Percentiles rank a stretch among this genome's conserved stretches.
phyloP scores from a whole-genome alignment of 139 green algal species.

The Asterochloris sp. region DNA sequence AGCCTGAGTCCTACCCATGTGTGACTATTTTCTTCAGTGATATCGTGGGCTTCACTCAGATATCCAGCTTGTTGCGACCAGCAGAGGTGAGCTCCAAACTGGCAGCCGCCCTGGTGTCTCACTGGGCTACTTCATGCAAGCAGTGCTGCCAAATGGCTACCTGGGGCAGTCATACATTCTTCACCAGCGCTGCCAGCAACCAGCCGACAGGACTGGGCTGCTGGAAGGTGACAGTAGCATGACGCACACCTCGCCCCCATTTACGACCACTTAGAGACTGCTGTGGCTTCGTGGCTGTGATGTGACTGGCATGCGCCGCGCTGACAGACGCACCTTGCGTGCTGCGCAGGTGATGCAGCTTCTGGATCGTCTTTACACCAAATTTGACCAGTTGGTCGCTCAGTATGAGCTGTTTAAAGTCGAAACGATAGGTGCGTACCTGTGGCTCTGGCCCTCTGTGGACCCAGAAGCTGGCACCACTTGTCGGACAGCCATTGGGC shows the following conservation, averaged over 20 bases:
- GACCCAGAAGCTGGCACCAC: too few relatives aligned
- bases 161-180: too few relatives aligned
- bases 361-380: constrained; percentile 29
- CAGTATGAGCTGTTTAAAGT: constrained; percentile 28
- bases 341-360: constrained; percentile 35
- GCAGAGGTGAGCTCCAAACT: background rate
- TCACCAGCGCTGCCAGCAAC: too few relatives aligned
- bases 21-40: constrained; percentile 43
- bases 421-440: constrained; percentile 9
- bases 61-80: constrained; percentile 23
- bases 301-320: background rate
- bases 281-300: background rate
- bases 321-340: background rate
- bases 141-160: background rate
- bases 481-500: too few relatives aligned
- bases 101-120: background rate
- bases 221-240: too few relatives aligned
- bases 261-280: too few relatives aligned
- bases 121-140: too few relatives aligned
- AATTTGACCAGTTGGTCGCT: constrained; percentile 31
- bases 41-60: constrained; percentile 42
- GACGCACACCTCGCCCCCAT: too few relatives aligned
- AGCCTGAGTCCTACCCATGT: constrained; percentile 28
- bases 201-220: too few relatives aligned
- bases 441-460: too few relatives aligned